phyloP scores from a whole-genome alignment of 2,329 filamentous ascomycete species.

The Colletotrichum liaoningense region DNA sequence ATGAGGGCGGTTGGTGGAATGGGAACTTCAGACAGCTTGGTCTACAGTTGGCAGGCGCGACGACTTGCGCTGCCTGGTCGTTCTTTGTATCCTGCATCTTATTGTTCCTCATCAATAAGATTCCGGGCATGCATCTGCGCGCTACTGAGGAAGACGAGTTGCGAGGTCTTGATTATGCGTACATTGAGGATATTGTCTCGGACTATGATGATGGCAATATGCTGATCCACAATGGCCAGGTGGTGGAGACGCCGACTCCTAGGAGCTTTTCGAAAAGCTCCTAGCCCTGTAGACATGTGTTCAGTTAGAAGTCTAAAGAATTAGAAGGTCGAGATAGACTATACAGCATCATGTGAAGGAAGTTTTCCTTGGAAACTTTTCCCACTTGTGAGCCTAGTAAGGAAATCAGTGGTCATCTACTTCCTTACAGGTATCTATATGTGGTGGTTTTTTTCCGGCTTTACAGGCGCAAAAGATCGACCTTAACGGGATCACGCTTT shows the following conservation, averaged over 20 bases:
- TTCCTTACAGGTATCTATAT: too few relatives aligned
- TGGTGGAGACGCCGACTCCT: not conserved
- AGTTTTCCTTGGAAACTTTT: too few relatives aligned
- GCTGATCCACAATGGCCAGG: constrained; percentile 21
- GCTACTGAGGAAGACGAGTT: constrained; percentile 66
- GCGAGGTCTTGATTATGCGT: constrained; percentile 58
- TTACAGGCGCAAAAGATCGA: too few relatives aligned
- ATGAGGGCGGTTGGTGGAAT: constrained; percentile 62
- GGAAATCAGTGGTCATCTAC: too few relatives aligned
- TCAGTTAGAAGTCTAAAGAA: not conserved
- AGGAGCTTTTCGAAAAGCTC: constrained; percentile 8
- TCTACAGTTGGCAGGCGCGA: constrained; percentile 67
- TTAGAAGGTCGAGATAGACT: not conserved
- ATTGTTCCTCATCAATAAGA: constrained; percentile 66
- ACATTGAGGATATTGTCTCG: constrained; percentile 40
- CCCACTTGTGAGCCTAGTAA: too few relatives aligned
- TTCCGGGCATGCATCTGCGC: constrained; percentile 67
- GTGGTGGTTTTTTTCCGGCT: too few relatives aligned
- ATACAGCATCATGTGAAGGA: too few relatives aligned
- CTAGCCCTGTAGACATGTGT: not conserved
- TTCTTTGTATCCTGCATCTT: constrained; percentile 64
- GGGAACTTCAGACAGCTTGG: constrained; percentile 66
- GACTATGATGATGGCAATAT: constrained; percentile 21
- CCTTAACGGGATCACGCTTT: too few relatives aligned
- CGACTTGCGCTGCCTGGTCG: constrained; percentile 65